These are phyloP conservation scores for Chlorella vulgaris DNA, from an alignment of 139 green algal species.

Conservation along the genomic window DNA sequence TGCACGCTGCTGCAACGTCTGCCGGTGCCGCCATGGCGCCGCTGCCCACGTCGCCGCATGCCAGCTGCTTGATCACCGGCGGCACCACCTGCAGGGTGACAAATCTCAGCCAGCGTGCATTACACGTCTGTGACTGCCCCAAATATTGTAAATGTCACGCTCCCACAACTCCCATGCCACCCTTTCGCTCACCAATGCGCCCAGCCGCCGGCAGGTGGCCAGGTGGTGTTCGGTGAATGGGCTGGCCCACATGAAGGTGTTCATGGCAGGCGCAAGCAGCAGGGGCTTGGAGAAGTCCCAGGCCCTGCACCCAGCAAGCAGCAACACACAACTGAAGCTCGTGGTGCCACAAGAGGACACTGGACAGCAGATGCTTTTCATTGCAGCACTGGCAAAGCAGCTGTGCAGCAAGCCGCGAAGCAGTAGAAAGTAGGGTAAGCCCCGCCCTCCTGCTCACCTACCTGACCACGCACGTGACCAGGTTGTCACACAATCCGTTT, in stretches of 20 bases:
- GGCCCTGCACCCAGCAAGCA: constrained; percentile 1
- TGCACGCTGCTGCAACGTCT: constrained; percentile 50
- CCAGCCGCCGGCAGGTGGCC: constrained; percentile 57
- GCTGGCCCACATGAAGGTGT: constrained; percentile 96
- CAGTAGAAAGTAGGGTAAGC: too few relatives aligned
- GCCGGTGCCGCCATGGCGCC: constrained; percentile 83
- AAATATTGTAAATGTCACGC: not conserved
- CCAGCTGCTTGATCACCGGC: constrained; percentile 86
- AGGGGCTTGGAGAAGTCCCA: constrained; percentile 61
- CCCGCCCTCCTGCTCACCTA: not conserved
- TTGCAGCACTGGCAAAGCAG: too few relatives aligned
- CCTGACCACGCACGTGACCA: constrained; percentile 88
- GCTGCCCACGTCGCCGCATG: constrained; percentile 89
- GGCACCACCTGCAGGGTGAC: constrained; percentile 51
- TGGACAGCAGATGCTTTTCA: too few relatives aligned
- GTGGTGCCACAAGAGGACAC: too few relatives aligned
- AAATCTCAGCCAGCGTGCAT: not conserved
- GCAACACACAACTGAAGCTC: too few relatives aligned
- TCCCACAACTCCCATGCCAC: not conserved
- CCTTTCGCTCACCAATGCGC: constrained; percentile 26
- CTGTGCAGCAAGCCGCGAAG: too few relatives aligned
- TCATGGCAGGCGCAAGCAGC: constrained; percentile 94
- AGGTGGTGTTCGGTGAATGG: constrained; percentile 87
- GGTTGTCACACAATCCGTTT: constrained; percentile 87
- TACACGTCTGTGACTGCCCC: not conserved